Evolutionary conservation across 2,329 filamentous ascomycete species (phyloP), one percentile per base, ranked within the genome.

Genomic region (Ceratocystis eucalypticola): DNA sequence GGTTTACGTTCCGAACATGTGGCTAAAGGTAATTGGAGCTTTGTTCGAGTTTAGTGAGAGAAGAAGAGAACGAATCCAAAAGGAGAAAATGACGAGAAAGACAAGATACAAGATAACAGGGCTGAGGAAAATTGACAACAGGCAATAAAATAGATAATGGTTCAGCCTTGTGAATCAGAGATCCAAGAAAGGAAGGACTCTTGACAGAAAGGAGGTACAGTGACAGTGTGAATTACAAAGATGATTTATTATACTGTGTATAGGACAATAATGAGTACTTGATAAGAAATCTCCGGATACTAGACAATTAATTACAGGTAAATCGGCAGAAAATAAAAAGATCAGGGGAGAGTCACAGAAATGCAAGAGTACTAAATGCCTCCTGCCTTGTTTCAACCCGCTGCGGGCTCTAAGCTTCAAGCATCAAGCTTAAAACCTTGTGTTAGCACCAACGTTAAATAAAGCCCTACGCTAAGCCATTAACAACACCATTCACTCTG

Each of bases 381-480:
- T 41, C 3, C 37, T 41, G n/a, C n/a, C 20, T 3, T 25, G 48
- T 25, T 53, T 53, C 48, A 22, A 15, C 10, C 37, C 37, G 37
- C 37, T 41, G 37, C 37, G 12, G 37, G 48, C n/a, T 20, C 22
- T 25, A 25, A 12, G 8, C 46, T 8, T 20, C 46, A 48, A 48
- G 48, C 48, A 25, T 41, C 59, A 41, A 61, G 59, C 59, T 37
- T 61, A 41, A 61, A 61, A 22, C 48, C n/a, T 53, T 53, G 20
- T 20, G 46, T 48, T 59, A 59, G 28, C 25, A 33, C 57, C 30
- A 44, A 37, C 8, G 28, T 37, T 61, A 61, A 41, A 37, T 41
- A 22, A 15, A 25, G 8, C 37, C 7, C 28, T 57, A 2, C 8
- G 20, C 48, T 10, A 53, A 10, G 48, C 48, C 48, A 53, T 20